Evolutionary conservation across 345 rosid genomes (phyloP).

Genomic region (Aurinia saxatilis): DNA sequence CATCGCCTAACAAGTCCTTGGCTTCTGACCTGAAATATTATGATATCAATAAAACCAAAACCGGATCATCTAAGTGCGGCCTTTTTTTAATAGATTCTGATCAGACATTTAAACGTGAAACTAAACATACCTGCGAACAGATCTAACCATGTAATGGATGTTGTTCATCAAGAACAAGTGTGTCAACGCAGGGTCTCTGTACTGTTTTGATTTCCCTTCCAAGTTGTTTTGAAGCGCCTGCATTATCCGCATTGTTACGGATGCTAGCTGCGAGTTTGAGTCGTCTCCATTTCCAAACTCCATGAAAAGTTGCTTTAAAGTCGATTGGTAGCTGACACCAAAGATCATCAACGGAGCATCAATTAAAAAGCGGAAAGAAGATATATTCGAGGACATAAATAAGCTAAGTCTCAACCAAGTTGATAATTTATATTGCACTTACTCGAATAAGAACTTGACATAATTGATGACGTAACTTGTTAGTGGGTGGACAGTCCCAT

Average conservation of each 20-base stretch:
- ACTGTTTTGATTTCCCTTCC: conserved; percentile 95
- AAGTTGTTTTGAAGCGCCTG: conserved; percentile 99
- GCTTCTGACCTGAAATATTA: conserved; percentile 80
- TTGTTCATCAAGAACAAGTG: conserved; percentile 95
- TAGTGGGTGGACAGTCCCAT: conserved; percentile 97
- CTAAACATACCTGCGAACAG: conserved; percentile 80
- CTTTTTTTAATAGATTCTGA: not conserved
- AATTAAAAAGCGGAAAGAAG: conserved; percentile 1
- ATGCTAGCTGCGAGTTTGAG: conserved; percentile 64
- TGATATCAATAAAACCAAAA: not conserved
- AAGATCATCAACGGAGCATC: not conserved
- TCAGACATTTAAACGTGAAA: not conserved
- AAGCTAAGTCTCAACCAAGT: not conserved
- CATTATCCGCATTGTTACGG: conserved; percentile 92
- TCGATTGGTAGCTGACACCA: conserved; percentile 79
- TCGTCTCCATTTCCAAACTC: conserved; percentile 72
- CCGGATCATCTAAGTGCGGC: not conserved
- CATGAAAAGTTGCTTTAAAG: conserved; percentile 94
- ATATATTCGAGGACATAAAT: not conserved
- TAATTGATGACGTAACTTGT: conserved; percentile 98
- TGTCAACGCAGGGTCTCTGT: conserved; percentile 81
- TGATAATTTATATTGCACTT: conserved; percentile 28
- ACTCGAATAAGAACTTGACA: conserved; percentile 96
- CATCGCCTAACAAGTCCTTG: conserved; percentile 96
- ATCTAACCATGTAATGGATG: conserved; percentile 98